Percentiles rank a stretch among this genome's conserved stretches.
Evolutionary conservation across 2,329 filamentous ascomycete species (phyloP).

Genomic region (Trichoderma gracile): DNA sequence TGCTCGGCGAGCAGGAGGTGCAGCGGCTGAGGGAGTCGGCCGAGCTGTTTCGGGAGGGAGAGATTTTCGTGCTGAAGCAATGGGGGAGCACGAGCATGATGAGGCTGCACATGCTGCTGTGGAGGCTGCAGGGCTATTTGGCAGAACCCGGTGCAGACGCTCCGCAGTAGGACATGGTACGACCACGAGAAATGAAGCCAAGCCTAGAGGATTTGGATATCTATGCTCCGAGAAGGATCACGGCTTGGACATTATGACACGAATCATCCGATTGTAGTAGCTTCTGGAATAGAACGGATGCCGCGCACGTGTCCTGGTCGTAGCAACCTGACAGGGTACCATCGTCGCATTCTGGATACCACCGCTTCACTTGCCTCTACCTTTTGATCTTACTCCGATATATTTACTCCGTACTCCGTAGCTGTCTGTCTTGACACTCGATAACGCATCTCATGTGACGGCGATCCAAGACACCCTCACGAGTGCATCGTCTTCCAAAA

Average conservation of each 20-base stretch:
- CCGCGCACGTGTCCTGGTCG: not conserved
- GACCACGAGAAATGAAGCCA: not conserved
- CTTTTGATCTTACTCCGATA: too few relatives aligned
- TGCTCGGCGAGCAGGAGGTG: constrained; percentile 53
- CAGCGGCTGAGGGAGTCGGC: constrained; percentile 42
- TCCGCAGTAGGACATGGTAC: not conserved
- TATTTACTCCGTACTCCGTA: too few relatives aligned
- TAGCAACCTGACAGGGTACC: not conserved
- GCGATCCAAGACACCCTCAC: not conserved
- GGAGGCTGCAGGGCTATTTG: constrained; percentile 61
- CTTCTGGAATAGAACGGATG: not conserved
- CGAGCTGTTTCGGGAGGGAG: constrained; percentile 40
- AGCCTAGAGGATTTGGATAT: not conserved
- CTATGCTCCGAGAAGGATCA: not conserved
- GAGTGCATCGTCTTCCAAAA: not conserved
- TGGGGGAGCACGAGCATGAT: constrained; percentile 44
- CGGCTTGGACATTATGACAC: too few relatives aligned
- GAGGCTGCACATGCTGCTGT: constrained; percentile 53
- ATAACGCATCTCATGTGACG: not conserved
- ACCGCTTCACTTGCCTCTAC: not conserved
- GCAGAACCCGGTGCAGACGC: constrained; percentile 2
- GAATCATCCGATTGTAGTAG: too few relatives aligned
- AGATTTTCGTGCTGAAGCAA: constrained; percentile 46
- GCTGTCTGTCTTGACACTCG: too few relatives aligned
- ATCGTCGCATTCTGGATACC: not conserved